Percentiles rank a stretch among this genome's conserved stretches.
phyloP scores from a whole-genome alignment of 2,329 filamentous ascomycete genomes.

The Scytalidium sp. region DNA sequence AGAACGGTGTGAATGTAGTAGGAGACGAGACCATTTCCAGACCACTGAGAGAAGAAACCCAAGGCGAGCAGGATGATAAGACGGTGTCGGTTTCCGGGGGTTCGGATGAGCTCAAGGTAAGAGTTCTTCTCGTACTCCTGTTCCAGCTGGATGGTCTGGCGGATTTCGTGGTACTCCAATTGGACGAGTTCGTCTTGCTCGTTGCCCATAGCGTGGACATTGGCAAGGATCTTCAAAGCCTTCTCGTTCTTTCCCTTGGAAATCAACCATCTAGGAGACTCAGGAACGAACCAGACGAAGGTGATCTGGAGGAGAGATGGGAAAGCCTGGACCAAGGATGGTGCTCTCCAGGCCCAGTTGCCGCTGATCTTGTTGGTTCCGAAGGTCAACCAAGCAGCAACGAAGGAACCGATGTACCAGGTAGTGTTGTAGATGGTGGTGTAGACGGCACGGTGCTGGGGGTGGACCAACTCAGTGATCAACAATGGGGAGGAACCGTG shows the following conservation, averaged over 20 bases:
- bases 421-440: constrained; percentile 45
- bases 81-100: constrained; percentile 48
- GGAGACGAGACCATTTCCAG: constrained; percentile 44
- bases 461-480: constrained; percentile 44
- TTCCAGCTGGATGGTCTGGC: constrained; percentile 37
- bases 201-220: constrained; percentile 39
- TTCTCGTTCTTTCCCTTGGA: constrained; percentile 45
- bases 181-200: constrained; percentile 30
- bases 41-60: constrained; percentile 52
- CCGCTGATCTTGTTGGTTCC: constrained; percentile 30
- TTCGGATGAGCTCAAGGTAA: constrained; percentile 41
- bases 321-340: constrained; percentile 16
- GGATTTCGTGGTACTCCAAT: constrained; percentile 38
- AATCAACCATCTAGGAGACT: constrained; percentile 37
- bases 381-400: constrained; percentile 44
- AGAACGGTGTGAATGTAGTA: constrained; percentile 34
- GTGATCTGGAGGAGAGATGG: constrained; percentile 12
- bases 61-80: constrained; percentile 46
- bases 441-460: constrained; percentile 44
- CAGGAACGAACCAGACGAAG: constrained; percentile 31
- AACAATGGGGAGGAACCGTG: constrained; percentile 29
- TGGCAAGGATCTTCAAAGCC: constrained; percentile 44
- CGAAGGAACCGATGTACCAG: constrained; percentile 41
- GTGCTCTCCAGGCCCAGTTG: constrained; percentile 20
- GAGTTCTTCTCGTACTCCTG: constrained; percentile 39